A percentile compares a stretch with the other conserved stretches of the same genome.
phyloP scores from a whole-genome alignment of 1,284 basidiomycete genomes.

The Leccinum subrobustum region DNA sequence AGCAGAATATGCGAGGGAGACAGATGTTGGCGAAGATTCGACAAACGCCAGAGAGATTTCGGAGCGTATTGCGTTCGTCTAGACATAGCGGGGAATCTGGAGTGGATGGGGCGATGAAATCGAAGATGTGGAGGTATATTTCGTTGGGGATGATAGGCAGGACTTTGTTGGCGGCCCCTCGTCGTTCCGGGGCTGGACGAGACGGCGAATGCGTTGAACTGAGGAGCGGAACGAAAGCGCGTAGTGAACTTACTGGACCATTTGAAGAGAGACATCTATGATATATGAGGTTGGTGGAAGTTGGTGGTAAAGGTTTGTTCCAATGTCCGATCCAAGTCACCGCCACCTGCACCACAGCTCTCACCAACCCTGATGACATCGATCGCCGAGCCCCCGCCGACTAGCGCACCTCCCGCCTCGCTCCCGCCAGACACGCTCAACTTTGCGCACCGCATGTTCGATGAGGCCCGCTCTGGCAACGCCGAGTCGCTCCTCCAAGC shows the following conservation, averaged over 20 bases:
- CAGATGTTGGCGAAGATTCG: neutral
- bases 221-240: neutral
- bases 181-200: neutral
- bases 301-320: no score
- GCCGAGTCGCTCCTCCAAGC: conserved; percentile 53
- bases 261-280: neutral
- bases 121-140: neutral
- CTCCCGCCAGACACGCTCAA: conserved; percentile 53
- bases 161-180: neutral
- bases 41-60: neutral
- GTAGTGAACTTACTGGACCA: neutral
- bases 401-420: neutral
- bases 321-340: no score
- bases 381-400: neutral
- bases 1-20: neutral
- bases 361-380: neutral
- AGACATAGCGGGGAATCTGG: neutral
- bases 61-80: neutral
- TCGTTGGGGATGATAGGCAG: neutral
- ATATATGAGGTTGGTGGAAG: no score
- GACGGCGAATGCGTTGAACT: neutral
- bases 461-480: conserved; percentile 68
- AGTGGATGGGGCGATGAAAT: neutral
- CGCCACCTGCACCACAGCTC: no score
- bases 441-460: conserved; percentile 76